Percentiles rank a stretch among this genome's conserved stretches.
Evolutionary conservation across 2,329 filamentous ascomycete genomes (phyloP).

Genomic region (Aspergillus persii): DNA sequence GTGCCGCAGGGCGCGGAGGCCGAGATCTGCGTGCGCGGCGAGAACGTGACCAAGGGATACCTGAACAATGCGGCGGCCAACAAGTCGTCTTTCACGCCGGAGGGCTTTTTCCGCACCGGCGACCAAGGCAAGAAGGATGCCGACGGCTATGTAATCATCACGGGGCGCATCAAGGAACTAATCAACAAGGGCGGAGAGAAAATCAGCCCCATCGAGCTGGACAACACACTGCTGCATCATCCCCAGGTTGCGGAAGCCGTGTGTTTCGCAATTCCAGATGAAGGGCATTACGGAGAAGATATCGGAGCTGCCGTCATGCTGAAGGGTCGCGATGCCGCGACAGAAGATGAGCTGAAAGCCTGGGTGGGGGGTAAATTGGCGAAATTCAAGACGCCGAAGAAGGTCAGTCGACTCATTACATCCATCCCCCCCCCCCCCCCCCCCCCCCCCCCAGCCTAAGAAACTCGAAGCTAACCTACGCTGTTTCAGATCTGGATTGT

Average conservation of each 20-base stretch:
- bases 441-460: conserved; percentile 13
- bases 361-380: conserved; percentile 70
- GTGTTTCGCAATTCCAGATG: conserved; percentile 77
- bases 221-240: conserved; percentile 75
- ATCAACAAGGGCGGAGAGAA: conserved; percentile 90
- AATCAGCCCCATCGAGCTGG: conserved; percentile 82
- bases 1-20: conserved; percentile 68
- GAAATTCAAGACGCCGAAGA: conserved; percentile 83
- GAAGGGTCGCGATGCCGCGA: conserved; percentile 60
- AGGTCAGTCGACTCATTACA: conserved; percentile 51
- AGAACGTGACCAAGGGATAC: conserved; percentile 82
- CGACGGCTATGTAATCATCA: conserved; percentile 81
- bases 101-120: conserved; percentile 83
- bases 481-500: conserved; percentile 69
- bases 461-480: conserved; percentile 1
- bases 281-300: conserved; percentile 74
- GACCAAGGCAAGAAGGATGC: conserved; percentile 79
- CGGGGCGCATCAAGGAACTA: conserved; percentile 87
- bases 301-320: conserved; percentile 74
- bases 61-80: conserved; percentile 80
- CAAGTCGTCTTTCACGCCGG: conserved; percentile 66
- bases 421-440: no score
- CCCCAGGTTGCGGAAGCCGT: conserved; percentile 74
- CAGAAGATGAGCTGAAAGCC: conserved; percentile 60
- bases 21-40: conserved; percentile 78